phyloP scores from a whole-genome alignment of 495 filamentous ascomycete species.

The Xylaria curta region DNA sequence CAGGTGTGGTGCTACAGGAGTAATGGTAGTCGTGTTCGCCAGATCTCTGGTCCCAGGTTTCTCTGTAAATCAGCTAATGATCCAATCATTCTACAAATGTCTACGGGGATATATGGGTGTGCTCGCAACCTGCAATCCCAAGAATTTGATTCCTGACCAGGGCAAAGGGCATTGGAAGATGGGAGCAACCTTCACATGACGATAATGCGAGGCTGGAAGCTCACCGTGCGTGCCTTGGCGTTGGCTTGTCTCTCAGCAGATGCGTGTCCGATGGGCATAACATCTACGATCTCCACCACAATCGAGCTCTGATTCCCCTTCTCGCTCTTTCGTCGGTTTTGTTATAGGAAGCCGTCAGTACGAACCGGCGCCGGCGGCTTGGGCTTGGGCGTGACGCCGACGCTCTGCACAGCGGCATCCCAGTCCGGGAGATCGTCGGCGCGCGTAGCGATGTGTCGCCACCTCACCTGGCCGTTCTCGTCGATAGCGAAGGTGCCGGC shows the following conservation, averaged over 20 bases:
- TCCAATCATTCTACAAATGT: not conserved
- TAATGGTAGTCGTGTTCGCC: not conserved
- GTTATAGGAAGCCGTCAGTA: conserved; percentile 26
- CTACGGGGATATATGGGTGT: not conserved
- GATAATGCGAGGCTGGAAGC: not conserved
- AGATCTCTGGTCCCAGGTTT: not conserved
- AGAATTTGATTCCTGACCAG: not conserved
- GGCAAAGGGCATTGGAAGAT: not conserved
- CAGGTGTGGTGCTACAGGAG: not conserved
- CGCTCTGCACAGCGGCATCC: conserved; percentile 47
- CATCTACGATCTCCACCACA: not conserved
- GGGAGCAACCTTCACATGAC: not conserved
- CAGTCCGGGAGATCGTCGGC: conserved; percentile 61
- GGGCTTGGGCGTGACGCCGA: conserved; percentile 23
- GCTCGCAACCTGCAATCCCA: not conserved
- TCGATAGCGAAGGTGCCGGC: conserved; percentile 63
- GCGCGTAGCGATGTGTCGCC: conserved; percentile 47
- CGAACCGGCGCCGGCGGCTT: conserved; percentile 20
- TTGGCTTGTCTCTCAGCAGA: not conserved
- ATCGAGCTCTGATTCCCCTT: not conserved
- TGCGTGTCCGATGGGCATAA: not conserved
- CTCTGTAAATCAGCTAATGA: not conserved
- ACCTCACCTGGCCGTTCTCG: conserved; percentile 54
- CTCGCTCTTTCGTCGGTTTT: not conserved
- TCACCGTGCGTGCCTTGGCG: not conserved